Conservation (phyloP, 495 filamentous ascomycete genomes). For the Penicillium bialowiezense region DNA sequence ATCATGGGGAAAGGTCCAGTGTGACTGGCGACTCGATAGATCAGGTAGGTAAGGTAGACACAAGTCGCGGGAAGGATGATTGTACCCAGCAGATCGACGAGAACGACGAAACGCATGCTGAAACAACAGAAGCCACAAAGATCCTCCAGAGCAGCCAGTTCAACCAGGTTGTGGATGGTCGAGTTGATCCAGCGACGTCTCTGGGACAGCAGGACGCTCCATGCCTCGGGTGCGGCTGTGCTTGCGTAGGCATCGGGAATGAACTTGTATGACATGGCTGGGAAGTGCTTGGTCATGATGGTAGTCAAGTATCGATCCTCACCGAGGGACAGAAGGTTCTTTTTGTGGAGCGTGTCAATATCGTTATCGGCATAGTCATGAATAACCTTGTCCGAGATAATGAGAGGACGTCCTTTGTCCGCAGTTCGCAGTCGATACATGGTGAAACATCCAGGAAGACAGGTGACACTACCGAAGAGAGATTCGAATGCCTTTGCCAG, state of each 20-base stretch:
- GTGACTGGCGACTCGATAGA: conserved; percentile 71
- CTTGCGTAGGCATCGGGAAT: conserved; percentile 86
- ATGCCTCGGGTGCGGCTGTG: conserved; percentile 90
- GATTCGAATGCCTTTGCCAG: conserved; percentile 93
- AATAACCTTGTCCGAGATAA: conserved; percentile 85
- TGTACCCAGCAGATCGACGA: conserved; percentile 92
- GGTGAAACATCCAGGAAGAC: conserved; percentile 97
- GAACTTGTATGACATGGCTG: conserved; percentile 94
- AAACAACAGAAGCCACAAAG: conserved; percentile 99
- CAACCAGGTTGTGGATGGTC: conserved; percentile 90
- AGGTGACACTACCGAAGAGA: conserved; percentile 92
- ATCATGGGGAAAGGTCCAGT: conserved; percentile 79
- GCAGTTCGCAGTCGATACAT: conserved; percentile 97
- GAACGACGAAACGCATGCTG: conserved; percentile 96
- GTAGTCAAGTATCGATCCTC: conserved; percentile 98
- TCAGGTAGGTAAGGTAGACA: conserved; percentile 83
- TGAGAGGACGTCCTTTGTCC: conserved; percentile 86
- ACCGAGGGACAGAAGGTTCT: conserved; percentile 91
- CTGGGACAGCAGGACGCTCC: conserved; percentile 90
- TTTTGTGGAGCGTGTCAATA: conserved; percentile 96
- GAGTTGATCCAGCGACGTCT: conserved; percentile 98
- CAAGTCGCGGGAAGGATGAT: conserved; percentile 90
- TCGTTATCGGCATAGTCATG: conserved; percentile 81
- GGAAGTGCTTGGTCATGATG: conserved; percentile 97
- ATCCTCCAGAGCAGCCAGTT: conserved; percentile 82